Base-by-base conservation (phyloP, 129 eudicot genomes). In the Artemisia argyi region DNA sequence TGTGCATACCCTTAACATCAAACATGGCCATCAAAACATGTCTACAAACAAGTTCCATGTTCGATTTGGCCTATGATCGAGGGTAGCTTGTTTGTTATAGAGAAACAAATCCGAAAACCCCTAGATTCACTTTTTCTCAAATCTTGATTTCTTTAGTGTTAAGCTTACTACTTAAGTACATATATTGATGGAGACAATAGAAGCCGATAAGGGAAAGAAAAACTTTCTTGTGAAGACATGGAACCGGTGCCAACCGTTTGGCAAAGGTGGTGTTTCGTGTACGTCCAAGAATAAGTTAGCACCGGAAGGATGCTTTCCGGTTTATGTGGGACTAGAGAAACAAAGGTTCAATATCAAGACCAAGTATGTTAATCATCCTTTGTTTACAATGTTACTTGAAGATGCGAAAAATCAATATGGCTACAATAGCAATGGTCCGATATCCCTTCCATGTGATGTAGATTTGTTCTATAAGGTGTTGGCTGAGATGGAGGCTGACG, bases 321-420 rank as follows among this genome's bases (percentile, higher is more conserved):
- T 92, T 3, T 83, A 81, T 17, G 97, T 92, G 0, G 97, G 97
- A 53, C 81, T 84, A 7, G 87, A 86, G 50, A 92, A 75, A 55
- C 89, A 85, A 65, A 72, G 91, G 83, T 89, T 92, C 42, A 85
- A 82, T 3, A 80, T 92, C 48, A 87, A 85, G 71, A 68, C 88
- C 0, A 80, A 83, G 74, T 74, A 72, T 16, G 89, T 59, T 0
- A 89, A 76, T 17, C 96, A 92, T 66, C 96, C 96, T 0, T 59
- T 83, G 75, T 92, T 92, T 82, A 73, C 73, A 75, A 75, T 78
- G 87, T 70, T 92, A 56, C 81, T 92, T 3, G 96, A 92, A 62
- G 94, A 92, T 66, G 96, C 97, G 9, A 91, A 89, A 65, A 20
- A 35, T 32, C 87, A 86, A 64, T 92, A 92, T 51, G 96, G 97